phyloP scores from a whole-genome alignment of 768 basidiomycete genomes.

The Amanita brunnescens region DNA sequence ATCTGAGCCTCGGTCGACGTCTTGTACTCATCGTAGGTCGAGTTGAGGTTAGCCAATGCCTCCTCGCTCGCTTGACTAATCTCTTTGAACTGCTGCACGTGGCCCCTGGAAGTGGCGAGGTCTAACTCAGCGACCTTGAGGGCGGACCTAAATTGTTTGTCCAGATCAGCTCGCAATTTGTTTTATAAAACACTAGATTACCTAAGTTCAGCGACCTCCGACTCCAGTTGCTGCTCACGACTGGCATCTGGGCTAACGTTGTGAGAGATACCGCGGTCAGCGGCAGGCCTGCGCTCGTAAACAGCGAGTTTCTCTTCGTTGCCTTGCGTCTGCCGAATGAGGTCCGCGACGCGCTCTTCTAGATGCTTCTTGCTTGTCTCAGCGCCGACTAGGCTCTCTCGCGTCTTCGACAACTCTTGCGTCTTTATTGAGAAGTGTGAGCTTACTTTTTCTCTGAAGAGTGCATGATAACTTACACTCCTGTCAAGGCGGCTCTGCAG shows the following conservation, averaged over 20 bases:
- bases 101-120: slow-evolving; percentile 56
- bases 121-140: slow-evolving; percentile 76
- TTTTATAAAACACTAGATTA: slow-evolving; percentile 21
- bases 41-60: slow-evolving; percentile 59
- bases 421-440: slow-evolving; percentile 30
- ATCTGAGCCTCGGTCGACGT: slow-evolving; percentile 62
- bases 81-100: slow-evolving; percentile 79
- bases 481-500: slow-evolving; percentile 66
- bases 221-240: slow-evolving; percentile 73
- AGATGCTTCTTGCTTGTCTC: slow-evolving; percentile 76
- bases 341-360: slow-evolving; percentile 59
- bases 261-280: slow-evolving; percentile 22
- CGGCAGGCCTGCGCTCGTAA: slow-evolving; percentile 61
- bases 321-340: slow-evolving; percentile 57
- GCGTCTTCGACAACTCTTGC: slow-evolving; percentile 55
- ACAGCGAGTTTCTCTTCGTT: slow-evolving; percentile 81
- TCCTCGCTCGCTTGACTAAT: slow-evolving; percentile 79
- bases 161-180: not conserved
- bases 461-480: slow-evolving; percentile 35
- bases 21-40: slow-evolving; percentile 77
- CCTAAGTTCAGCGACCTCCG: slow-evolving; percentile 82
- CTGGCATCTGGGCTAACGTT: slow-evolving; percentile 37
- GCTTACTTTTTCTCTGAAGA: not conserved
- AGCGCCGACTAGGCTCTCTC: slow-evolving; percentile 62
- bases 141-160: slow-evolving; percentile 40